Evolutionary conservation across 345 rosid genomes (phyloP).

Genomic region (Eucalyptus pauciflora): DNA sequence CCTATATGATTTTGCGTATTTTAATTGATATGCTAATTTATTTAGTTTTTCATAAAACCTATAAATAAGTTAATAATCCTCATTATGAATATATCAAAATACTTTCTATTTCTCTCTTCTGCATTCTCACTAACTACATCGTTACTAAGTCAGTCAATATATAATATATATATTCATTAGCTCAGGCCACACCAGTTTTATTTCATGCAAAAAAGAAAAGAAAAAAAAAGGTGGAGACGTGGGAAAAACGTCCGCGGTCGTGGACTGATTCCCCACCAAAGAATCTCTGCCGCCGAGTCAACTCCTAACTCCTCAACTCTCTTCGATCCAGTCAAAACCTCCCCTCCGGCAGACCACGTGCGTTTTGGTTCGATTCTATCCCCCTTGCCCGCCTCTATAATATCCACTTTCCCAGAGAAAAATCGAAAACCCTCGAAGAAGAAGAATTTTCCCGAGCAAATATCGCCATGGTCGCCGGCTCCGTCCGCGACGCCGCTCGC

Average conservation of each 20-base stretch:
- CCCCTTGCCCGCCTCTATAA: neutral
- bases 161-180: neutral
- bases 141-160: neutral
- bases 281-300: neutral
- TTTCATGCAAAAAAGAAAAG: neutral
- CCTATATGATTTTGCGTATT: no score
- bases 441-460: neutral
- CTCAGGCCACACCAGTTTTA: neutral
- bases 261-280: neutral
- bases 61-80: no score
- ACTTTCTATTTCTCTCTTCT: no score
- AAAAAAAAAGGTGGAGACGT: neutral
- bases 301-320: neutral
- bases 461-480: neutral
- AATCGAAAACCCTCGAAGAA: neutral
- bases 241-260: neutral
- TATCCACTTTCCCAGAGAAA: neutral
- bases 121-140: neutral
- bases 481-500: neutral
- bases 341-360: neutral
- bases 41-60: no score
- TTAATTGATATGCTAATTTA: no score
- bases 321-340: neutral
- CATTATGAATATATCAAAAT: no score
- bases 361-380: accelerated